Percentiles rank a stretch among this genome's conserved stretches.
Evolutionary conservation across 1,284 basidiomycete genomes (phyloP).

Genomic region (Microbotryum scabiosae): DNA sequence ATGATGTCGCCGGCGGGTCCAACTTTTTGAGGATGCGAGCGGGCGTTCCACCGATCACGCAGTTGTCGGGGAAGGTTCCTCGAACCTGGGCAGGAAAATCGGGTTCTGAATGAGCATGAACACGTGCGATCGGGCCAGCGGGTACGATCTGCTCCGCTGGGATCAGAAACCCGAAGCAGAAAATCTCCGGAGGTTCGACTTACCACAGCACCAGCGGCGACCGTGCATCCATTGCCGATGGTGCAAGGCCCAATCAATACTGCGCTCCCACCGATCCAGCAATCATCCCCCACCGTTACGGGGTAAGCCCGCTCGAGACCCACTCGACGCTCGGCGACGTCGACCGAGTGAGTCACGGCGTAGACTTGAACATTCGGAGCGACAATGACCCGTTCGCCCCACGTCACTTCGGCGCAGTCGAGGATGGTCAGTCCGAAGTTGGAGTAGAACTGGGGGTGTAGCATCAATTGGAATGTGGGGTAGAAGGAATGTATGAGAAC

Average conservation of each 20-base stretch:
- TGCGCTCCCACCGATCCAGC: conserved; percentile 29
- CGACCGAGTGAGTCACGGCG: conserved; percentile 28
- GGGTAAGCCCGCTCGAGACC: conserved; percentile 34
- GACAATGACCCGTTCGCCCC: conserved; percentile 19
- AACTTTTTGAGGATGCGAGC: conserved; percentile 20
- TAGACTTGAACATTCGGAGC: conserved; percentile 32
- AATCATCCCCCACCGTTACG: conserved; percentile 31
- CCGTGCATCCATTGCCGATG: conserved; percentile 20
- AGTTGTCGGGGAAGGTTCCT: conserved; percentile 21
- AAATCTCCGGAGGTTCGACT: background rate
- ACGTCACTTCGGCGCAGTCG: conserved; percentile 17
- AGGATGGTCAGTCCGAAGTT: conserved; percentile 30
- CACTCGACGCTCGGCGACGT: conserved; percentile 24
- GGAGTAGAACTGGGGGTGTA: conserved; percentile 15
- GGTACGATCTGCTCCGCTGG: background rate
- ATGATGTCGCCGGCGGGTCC: background rate
- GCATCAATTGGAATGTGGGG: background rate
- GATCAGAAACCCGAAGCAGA: background rate
- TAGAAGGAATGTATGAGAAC: background rate
- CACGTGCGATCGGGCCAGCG: background rate
- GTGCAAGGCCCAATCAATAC: conserved; percentile 22
- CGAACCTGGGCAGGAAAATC: conserved; percentile 9
- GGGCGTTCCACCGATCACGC: conserved; percentile 19
- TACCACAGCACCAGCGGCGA: conserved; percentile 24
- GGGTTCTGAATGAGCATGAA: too few relatives aligned